Percentiles rank a stretch among this genome's conserved stretches.
Conservation (phyloP, 1,284 basidiomycete genomes). For the Prillingera fragicola region DNA sequence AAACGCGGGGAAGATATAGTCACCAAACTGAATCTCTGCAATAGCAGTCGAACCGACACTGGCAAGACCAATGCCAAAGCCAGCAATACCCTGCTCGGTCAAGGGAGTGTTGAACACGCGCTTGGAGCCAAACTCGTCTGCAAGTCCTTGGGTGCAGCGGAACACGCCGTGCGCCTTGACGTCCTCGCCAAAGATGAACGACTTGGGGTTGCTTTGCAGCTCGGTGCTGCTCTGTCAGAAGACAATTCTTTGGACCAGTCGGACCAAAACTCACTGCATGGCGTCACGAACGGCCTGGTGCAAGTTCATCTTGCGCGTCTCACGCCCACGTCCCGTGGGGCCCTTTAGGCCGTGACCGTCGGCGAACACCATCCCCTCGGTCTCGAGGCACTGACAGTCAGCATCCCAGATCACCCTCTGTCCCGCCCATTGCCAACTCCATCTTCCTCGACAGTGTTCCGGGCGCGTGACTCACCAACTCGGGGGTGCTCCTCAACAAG, state of each 20-base stretch:
- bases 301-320: constrained; percentile 83
- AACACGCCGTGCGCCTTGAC: constrained; percentile 93
- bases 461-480: constrained; percentile 22
- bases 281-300: constrained; percentile 87
- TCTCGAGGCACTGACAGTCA: constrained; percentile 55
- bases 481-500: constrained; percentile 21
- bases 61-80: constrained; percentile 87
- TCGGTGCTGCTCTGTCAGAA: constrained; percentile 58
- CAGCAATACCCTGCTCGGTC: constrained; percentile 90
- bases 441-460: too few relatives aligned
- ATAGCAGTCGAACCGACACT: constrained; percentile 91
- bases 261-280: constrained; percentile 56
- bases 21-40: constrained; percentile 72
- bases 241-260: neutral
- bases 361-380: constrained; percentile 63
- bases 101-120: constrained; percentile 93
- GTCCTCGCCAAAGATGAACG: constrained; percentile 89
- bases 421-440: too few relatives aligned
- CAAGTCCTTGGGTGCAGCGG: constrained; percentile 62
- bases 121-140: constrained; percentile 86
- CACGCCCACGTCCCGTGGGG: constrained; percentile 62
- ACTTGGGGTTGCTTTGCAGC: constrained; percentile 73
- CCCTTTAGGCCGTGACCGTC: constrained; percentile 56
- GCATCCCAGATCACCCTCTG: neutral
- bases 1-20: constrained; percentile 75